Conservation (phyloP, 2,329 filamentous ascomycete species). For the Paraconiothyrium brasiliense region DNA sequence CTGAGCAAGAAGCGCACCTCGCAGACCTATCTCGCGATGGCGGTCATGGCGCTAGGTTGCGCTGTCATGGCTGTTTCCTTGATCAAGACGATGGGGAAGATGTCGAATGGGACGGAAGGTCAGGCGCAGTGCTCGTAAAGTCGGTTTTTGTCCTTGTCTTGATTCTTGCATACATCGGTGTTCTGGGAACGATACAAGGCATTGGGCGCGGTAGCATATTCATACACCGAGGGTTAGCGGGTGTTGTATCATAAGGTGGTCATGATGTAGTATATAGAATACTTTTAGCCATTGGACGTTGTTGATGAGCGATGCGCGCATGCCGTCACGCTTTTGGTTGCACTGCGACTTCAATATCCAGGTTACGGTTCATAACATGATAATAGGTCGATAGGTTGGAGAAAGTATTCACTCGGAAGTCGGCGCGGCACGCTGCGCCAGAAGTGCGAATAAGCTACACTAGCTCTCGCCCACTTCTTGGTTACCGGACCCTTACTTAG, state of each 20-base stretch:
- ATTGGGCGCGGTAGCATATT: constrained; percentile 26
- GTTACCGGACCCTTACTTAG: background rate
- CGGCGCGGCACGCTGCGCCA: constrained; percentile 18
- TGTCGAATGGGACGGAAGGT: constrained; percentile 34
- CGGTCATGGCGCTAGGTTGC: constrained; percentile 80
- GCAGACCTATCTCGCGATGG: constrained; percentile 75
- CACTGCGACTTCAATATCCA: background rate
- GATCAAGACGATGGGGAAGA: constrained; percentile 42
- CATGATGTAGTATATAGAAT: constrained; percentile 1
- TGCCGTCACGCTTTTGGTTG: background rate
- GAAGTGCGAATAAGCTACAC: constrained; percentile 31
- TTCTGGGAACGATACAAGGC: constrained; percentile 16
- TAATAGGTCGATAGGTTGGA: too few relatives aligned
- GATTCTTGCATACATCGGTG: constrained; percentile 30
- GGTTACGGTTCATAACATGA: background rate
- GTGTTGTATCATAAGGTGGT: constrained; percentile 3
- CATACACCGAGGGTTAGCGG: background rate
- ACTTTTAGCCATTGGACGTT: background rate
- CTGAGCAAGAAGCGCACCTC: constrained; percentile 80
- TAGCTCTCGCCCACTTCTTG: constrained; percentile 26
- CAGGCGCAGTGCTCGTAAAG: constrained; percentile 37
- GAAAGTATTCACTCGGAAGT: constrained; percentile 4
- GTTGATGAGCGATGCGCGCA: background rate
- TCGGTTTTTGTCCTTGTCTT: constrained; percentile 8
- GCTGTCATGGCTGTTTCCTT: constrained; percentile 76